These are phyloP conservation scores for Globisporangium spinosum DNA, from an alignment of 352 stramenopile species.

Conservation along the genomic window DNA sequence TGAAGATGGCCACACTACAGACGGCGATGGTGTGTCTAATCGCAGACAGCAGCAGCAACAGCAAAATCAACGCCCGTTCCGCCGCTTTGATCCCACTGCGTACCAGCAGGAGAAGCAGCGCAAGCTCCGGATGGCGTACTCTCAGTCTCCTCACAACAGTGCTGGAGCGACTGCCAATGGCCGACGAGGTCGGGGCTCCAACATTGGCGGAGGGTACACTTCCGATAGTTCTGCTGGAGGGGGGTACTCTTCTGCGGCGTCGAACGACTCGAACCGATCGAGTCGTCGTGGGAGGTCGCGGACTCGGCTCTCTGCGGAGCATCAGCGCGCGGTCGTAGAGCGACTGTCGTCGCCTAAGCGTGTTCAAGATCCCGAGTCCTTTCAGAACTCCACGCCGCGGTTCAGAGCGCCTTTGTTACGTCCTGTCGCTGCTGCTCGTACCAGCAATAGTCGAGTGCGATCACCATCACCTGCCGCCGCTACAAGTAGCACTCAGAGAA, in stretches of 20 bases:
- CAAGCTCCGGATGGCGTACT: conserved; percentile 40
- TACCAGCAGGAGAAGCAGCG: conserved; percentile 76
- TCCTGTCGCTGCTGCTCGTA: conserved; percentile 11
- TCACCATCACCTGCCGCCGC: conserved; percentile 23
- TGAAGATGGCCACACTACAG: neutral
- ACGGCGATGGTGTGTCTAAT: conserved; percentile 18
- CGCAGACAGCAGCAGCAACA: conserved; percentile 6
- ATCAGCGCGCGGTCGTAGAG: conserved; percentile 50
- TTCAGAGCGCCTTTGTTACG: conserved; percentile 27
- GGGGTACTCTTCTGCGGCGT: conserved; percentile 66
- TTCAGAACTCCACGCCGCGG: conserved; percentile 15
- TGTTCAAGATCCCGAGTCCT: conserved; percentile 13
- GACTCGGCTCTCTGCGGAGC: conserved; percentile 35
- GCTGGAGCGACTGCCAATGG: neutral
- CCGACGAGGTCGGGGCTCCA: conserved; percentile 13
- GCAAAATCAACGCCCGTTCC: conserved; percentile 30
- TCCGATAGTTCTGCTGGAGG: conserved; percentile 61
- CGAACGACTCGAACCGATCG: conserved; percentile 46
- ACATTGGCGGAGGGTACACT: conserved; percentile 37
- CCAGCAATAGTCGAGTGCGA: conserved; percentile 22
- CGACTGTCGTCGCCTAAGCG: conserved; percentile 58
- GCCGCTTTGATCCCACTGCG: conserved; percentile 75
- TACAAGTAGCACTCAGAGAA: neutral
- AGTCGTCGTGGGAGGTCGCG: conserved; percentile 36
- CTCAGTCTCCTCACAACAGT: conserved; percentile 25